A percentile compares a stretch with the other conserved stretches of the same genome.
Evolutionary conservation across 331 rosid genomes (phyloP).

Genomic region (Saraca asoca): DNA sequence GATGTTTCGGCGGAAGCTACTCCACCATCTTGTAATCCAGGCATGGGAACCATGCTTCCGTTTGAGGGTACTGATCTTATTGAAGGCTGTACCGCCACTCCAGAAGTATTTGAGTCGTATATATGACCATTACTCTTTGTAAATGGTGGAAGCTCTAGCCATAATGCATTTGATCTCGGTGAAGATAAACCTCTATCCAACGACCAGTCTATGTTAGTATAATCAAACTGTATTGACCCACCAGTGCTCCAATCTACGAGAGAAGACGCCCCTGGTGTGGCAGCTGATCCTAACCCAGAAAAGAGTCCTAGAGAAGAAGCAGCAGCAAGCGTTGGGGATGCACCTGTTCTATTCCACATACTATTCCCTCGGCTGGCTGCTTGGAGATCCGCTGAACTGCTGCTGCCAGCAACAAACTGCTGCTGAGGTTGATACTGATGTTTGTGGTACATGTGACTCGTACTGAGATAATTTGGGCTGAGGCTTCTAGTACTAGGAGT

Average conservation of each 20-base stretch:
- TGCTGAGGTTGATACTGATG: constrained; percentile 72
- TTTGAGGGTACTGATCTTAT: constrained; percentile 60
- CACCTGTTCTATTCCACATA: constrained; percentile 64
- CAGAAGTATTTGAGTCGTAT: constrained; percentile 63
- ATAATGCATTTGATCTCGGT: constrained; percentile 56
- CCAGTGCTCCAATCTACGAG: constrained; percentile 90
- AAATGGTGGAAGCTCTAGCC: constrained; percentile 68
- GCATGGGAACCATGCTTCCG: constrained; percentile 52
- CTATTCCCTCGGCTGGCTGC: constrained; percentile 58
- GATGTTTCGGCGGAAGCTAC: constrained; percentile 59
- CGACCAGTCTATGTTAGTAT: constrained; percentile 87
- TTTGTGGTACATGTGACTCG: constrained; percentile 80
- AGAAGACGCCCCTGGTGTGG: constrained; percentile 75
- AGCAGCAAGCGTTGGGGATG: constrained; percentile 71
- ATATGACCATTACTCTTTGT: constrained; percentile 49
- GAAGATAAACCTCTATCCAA: constrained; percentile 67
- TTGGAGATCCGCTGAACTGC: constrained; percentile 56
- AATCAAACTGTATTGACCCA: constrained; percentile 67
- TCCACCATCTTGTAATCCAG: constrained; percentile 75
- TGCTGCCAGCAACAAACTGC: constrained; percentile 52
- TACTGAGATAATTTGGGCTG: constrained; percentile 56
- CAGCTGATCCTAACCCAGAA: constrained; percentile 77
- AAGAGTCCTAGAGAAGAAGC: constrained; percentile 93
- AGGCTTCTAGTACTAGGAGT: constrained; percentile 57
- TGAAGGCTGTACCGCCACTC: constrained; percentile 55